Base-by-base conservation (phyloP, 805 yeast genomes). In the Pichia scutulata region DNA sequence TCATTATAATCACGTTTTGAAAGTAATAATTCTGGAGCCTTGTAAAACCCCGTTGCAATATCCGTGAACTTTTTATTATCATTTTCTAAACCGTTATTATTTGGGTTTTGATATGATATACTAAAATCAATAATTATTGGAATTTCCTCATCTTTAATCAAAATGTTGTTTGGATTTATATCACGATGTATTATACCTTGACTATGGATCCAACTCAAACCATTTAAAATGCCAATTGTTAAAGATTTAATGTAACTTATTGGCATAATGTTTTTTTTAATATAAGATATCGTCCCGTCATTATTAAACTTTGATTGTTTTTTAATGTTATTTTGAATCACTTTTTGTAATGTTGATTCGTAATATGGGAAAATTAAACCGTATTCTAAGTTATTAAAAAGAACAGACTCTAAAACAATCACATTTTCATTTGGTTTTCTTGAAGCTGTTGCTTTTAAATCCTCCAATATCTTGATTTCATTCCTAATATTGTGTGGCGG, bases 1-100 rank as follows among this genome's bases (percentile, higher is more conserved):
- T 60, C 62, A 2, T 74, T 67, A 59, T 87, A 87, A 52, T 72
- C 69, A 1, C 69, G 54, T n/a, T 76, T 65, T 0, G 87, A 86
- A 46, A 85, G 74, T 41, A 86, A 68, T 44, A 84, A 66, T 59
- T 87, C 95, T 0, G 95, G 92, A 0, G 93, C 82, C 52, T 84
- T 81, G 65, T 78, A 88, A 33, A 72, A 71, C 1, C 83, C 81
- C 0, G 90, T 82, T 21, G 84, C 74, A 4, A 88, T 81, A 55
- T 79, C 86, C n/a, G 76, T 71, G 51, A 74, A 70, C 55, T 74
- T 69, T 10, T 64, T 59, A 7, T 64, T 61, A 1, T 57, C 52
- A 46, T 76, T 75, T 39, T 87, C 82, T 2, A 81, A 75, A 7
- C 95, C 93, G 65, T 84, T 83, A 59, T 88, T 95, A 16, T 80